Evolutionary conservation across 1,284 basidiomycete species (phyloP).

Genomic region (Quambalaria eucalypti): DNA sequence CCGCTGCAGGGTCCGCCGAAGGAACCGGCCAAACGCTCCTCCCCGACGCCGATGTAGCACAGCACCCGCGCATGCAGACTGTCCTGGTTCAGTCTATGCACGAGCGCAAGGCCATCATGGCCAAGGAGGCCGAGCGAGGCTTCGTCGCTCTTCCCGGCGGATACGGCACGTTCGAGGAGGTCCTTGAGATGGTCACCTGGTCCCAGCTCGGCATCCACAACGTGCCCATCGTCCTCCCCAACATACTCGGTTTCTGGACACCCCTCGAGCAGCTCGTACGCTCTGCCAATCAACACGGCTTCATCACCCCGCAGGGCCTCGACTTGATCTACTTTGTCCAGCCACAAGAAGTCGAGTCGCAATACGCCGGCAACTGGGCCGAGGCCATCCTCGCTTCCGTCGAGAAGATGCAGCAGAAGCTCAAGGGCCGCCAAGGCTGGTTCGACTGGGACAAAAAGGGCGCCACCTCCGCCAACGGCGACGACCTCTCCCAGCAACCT

Average conservation of each 20-base stretch:
- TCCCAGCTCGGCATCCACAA: conserved; percentile 74
- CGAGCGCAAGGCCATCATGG: conserved; percentile 81
- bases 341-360: conserved; percentile 55
- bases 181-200: conserved; percentile 85
- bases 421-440: conserved; percentile 27
- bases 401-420: conserved; percentile 13
- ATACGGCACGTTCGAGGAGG: conserved; percentile 82
- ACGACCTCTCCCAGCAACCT: neutral
- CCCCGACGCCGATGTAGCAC: conserved; percentile 13
- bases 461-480: neutral
- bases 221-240: conserved; percentile 67
- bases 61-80: conserved; percentile 19
- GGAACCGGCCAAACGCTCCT: conserved; percentile 40
- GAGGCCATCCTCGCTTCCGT: conserved; percentile 30
- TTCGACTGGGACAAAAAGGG: conserved; percentile 25
- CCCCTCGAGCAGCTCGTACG: conserved; percentile 66
- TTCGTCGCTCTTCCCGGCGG: conserved; percentile 84
- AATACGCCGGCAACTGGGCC: conserved; percentile 57
- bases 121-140: conserved; percentile 59
- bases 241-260: conserved; percentile 70
- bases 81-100: conserved; percentile 71
- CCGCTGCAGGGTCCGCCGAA: conserved; percentile 15
- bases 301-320: conserved; percentile 47
- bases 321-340: conserved; percentile 48
- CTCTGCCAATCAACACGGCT: conserved; percentile 62